These are phyloP conservation scores for Linaria vulgaris DNA, from an alignment of 257 asterid genomes.

Conservation along the genomic window DNA sequence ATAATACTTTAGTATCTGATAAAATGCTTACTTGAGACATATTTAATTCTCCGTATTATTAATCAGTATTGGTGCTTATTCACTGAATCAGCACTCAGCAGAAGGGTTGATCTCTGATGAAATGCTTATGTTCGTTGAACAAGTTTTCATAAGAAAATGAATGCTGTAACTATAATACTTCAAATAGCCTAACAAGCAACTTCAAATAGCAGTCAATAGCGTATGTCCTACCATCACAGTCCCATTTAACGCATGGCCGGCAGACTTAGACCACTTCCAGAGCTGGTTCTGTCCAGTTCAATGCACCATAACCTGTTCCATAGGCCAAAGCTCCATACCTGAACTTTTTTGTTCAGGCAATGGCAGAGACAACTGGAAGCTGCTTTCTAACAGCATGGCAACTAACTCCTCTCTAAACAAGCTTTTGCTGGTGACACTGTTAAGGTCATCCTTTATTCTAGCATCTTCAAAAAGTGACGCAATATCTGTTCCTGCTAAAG, in stretches of 20 bases:
- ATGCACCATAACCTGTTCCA: conserved; percentile 94
- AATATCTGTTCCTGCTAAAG: conserved; percentile 80
- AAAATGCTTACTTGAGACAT: conserved; percentile 60
- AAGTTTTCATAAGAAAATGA: no score
- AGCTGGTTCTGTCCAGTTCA: conserved; percentile 93
- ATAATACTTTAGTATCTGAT: conserved; percentile 77
- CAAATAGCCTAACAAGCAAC: conserved; percentile 86
- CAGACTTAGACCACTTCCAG: conserved; percentile 94
- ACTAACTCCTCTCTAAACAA: conserved; percentile 89
- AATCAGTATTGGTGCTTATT: conserved; percentile 83
- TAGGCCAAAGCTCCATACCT: conserved; percentile 88
- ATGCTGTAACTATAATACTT: no score
- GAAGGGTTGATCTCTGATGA: conserved; percentile 41
- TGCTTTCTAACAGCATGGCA: conserved; percentile 87
- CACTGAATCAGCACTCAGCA: conserved; percentile 95
- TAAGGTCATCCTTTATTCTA: conserved; percentile 72
- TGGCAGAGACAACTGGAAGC: conserved; percentile 90
- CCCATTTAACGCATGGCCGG: conserved; percentile 90
- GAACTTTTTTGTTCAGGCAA: conserved; percentile 80
- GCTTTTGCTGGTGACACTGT: conserved; percentile 74
- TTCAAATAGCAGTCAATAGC: conserved; percentile 90
- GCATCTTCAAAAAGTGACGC: conserved; percentile 83
- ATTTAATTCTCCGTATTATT: conserved; percentile 75
- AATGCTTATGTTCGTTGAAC: conserved; percentile 32
- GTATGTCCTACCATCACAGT: conserved; percentile 87